Base-by-base conservation (phyloP, 352 stramenopile genomes). In the Phytopythium delawarense region DNA sequence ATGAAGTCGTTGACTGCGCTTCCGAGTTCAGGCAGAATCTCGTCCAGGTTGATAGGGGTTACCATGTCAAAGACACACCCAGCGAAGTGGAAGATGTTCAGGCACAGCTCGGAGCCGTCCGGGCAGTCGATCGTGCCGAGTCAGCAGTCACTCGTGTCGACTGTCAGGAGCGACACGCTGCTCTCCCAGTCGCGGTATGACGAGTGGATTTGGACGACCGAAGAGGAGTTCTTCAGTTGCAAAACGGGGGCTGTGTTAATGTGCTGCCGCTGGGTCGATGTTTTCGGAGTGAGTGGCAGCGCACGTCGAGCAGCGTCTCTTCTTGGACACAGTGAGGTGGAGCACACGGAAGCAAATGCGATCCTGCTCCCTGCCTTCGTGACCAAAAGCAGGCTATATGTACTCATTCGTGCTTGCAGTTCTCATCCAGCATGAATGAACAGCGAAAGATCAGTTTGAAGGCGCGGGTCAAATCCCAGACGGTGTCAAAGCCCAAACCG, bases 41-140 rank as follows among this genome's bases (percentile, higher is more conserved):
- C 25, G 25, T 54, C 48, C 48, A 54, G 25, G 23, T 37, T 54
- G 48, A 54, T 54, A 2, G 48, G 48, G 48, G 23, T 54, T 3
- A 54, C 11, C 23, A 13, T 37, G 18, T 54, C 48, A 25, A 54
- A 54, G 28, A 35, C 16, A 21, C 48, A 54, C 4, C 48, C 48
- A 15, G n/a, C 16, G 25, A 23, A 54, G 13, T 54, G 13, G 48
- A 54, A 37, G 13, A 37, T 9, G 12, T 54, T n/a, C 13, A 54
- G 48, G 25, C 48, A 54, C 25, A 54, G 5, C 7, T 23, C 12
- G 6, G 23, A 37, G 48, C 48, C 48, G 48, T 37, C 48, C 8
- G 48, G 25, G 28, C 25, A 54, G 23, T 20, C 6, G 25, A 54
- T 37, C 23, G 48, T 54, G 48, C 48, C 25, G 25, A 54, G 35